Conservation (phyloP, 495 filamentous ascomycete species). For the Penicillium daleae region DNA sequence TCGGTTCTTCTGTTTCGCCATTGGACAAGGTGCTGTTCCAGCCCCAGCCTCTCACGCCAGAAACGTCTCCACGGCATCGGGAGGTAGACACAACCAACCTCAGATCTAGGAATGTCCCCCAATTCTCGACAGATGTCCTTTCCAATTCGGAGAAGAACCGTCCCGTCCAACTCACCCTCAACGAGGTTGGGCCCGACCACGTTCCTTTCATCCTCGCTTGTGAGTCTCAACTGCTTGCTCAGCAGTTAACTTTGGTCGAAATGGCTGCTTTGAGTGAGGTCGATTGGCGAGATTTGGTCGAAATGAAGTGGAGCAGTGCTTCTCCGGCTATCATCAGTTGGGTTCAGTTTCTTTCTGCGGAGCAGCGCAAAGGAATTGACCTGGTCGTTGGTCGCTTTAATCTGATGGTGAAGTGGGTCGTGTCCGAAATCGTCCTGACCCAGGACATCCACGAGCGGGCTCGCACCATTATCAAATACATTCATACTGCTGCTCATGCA, state of each 20-base stretch:
- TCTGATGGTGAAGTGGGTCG: slow-evolving; percentile 94
- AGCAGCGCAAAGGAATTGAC: slow-evolving; percentile 85
- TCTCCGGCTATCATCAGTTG: slow-evolving; percentile 68
- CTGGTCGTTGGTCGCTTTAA: slow-evolving; percentile 97
- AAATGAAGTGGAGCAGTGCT: slow-evolving; percentile 87
- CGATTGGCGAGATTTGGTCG: slow-evolving; percentile 96
- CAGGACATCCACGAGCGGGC: slow-evolving; percentile 80
- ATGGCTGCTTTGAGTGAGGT: slow-evolving; percentile 95
- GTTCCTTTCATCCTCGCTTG: slow-evolving; percentile 91
- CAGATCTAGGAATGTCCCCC: slow-evolving; percentile 33
- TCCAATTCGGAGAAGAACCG: slow-evolving; percentile 41
- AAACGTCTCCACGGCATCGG: slow-evolving; percentile 49
- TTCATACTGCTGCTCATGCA: slow-evolving; percentile 87
- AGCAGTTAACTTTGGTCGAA: slow-evolving; percentile 95
- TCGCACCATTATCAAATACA: slow-evolving; percentile 83
- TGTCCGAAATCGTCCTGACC: slow-evolving; percentile 90
- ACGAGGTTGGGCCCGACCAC: slow-evolving; percentile 51
- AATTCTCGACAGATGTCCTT: slow-evolving; percentile 45
- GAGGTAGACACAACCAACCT: slow-evolving; percentile 20
- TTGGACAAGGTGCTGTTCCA: slow-evolving; percentile 45
- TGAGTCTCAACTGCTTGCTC: slow-evolving; percentile 84
- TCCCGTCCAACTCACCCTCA: slow-evolving; percentile 15
- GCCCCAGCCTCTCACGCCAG: slow-evolving; percentile 53
- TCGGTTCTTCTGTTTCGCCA: slow-evolving; percentile 41
- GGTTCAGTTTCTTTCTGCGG: slow-evolving; percentile 89